Evolutionary conservation across 2,329 filamentous ascomycete genomes (phyloP).

Genomic region (Cordyceps sp.): DNA sequence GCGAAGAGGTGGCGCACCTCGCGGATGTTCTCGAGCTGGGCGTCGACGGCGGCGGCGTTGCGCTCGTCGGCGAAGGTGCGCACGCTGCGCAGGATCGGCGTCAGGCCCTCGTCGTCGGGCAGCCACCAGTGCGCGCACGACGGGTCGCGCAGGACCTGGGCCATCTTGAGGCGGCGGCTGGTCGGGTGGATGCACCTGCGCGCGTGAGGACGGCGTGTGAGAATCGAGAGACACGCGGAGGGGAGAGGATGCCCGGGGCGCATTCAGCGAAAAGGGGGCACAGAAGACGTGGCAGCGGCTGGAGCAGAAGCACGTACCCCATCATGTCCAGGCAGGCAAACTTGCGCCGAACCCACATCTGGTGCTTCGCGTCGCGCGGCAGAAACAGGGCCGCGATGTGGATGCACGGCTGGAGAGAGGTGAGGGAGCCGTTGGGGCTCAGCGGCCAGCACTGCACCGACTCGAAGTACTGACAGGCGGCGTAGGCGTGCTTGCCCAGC

Average conservation of each 20-base stretch:
- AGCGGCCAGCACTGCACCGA: conserved; percentile 56
- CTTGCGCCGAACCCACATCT: conserved; percentile 65
- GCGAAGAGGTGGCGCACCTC: conserved; percentile 63
- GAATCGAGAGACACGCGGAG: no score
- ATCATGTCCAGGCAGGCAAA: conserved; percentile 62
- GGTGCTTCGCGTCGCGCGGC: conserved; percentile 55
- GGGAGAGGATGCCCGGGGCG: no score
- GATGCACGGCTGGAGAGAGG: conserved; percentile 60
- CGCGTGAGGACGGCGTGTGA: not conserved
- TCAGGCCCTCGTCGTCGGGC: conserved; percentile 62
- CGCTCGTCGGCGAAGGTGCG: conserved; percentile 70
- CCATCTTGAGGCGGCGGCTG: conserved; percentile 58
- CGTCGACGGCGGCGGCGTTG: conserved; percentile 39
- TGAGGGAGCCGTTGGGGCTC: conserved; percentile 51
- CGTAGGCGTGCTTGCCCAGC: conserved; percentile 44
- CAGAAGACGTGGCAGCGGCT: no score
- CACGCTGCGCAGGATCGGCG: conserved; percentile 56
- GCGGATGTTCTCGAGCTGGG: conserved; percentile 47
- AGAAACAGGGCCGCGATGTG: conserved; percentile 65
- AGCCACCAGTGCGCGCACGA: conserved; percentile 78
- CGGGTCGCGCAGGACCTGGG: conserved; percentile 55
- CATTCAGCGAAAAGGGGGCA: no score
- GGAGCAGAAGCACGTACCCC: conserved; percentile 48
- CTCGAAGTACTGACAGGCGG: conserved; percentile 65
- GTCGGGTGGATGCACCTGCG: conserved; percentile 68